Conservation (phyloP, 2,329 filamentous ascomycete species). For the Colletotrichum tanaceti region DNA sequence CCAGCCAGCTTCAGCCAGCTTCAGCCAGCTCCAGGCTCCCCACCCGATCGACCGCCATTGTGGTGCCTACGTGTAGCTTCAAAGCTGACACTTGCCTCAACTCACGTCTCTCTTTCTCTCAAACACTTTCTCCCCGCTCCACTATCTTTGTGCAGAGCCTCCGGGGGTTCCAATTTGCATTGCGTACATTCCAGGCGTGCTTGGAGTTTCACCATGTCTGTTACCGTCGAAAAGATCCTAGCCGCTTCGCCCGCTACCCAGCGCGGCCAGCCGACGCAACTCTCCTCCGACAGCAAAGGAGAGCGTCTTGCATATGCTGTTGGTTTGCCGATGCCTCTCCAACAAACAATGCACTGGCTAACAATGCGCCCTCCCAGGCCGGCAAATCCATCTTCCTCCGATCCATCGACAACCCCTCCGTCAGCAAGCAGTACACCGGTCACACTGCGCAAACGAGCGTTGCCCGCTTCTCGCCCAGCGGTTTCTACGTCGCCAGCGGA, state of each 20-base stretch:
- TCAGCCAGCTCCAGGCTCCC: conserved; percentile 28
- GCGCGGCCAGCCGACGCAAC: conserved; percentile 83
- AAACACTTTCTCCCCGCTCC: background rate
- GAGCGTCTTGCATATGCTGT: conserved; percentile 94
- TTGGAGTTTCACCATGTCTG: conserved; percentile 55
- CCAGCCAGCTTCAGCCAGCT: conserved; percentile 24
- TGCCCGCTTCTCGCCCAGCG: conserved; percentile 91
- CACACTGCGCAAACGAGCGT: conserved; percentile 92
- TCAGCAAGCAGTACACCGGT: conserved; percentile 89
- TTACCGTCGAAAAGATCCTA: conserved; percentile 76
- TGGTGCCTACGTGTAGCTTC: conserved; percentile 26
- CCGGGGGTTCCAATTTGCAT: conserved; percentile 3
- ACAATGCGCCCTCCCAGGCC: conserved; percentile 65
- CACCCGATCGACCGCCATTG: conserved; percentile 38
- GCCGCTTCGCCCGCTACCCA: conserved; percentile 84
- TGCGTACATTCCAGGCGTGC: background rate
- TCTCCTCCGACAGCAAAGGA: conserved; percentile 89
- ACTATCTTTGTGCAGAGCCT: conserved; percentile 4
- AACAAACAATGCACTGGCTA: conserved; percentile 4
- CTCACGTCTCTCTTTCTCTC: conserved; percentile 16
- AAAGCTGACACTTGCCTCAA: conserved; percentile 25
- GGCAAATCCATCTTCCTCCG: conserved; percentile 97
- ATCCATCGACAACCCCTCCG: conserved; percentile 88
- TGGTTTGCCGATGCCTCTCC: conserved; percentile 51
- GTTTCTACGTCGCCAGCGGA: conserved; percentile 94